These are phyloP conservation scores for Pseudonectria foliicola DNA, from an alignment of 2,329 filamentous ascomycete genomes.

Conservation along the genomic window DNA sequence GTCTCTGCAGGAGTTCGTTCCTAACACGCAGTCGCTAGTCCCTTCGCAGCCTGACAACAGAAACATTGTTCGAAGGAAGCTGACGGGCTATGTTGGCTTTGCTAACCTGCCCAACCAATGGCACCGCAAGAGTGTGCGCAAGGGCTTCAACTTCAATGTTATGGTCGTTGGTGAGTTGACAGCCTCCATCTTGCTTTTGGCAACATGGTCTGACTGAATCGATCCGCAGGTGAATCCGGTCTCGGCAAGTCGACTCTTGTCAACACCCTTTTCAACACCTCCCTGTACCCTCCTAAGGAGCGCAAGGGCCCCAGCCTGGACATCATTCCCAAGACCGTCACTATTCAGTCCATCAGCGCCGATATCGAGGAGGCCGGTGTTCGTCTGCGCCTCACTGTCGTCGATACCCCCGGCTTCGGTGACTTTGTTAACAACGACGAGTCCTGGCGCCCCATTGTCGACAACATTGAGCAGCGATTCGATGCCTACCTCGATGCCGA, in stretches of 20 bases:
- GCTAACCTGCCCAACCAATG: constrained; percentile 99
- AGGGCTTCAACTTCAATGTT: constrained; percentile 99
- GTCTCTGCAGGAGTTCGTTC: constrained; percentile 25
- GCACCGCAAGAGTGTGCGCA: constrained; percentile 99
- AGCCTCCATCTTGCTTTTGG: background rate
- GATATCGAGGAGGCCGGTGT: constrained; percentile 99
- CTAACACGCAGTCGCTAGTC: constrained; percentile 28
- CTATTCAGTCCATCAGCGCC: constrained; percentile 89
- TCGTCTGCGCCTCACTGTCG: constrained; percentile 89
- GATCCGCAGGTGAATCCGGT: constrained; percentile 82
- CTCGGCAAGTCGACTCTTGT: constrained; percentile 98
- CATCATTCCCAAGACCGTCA: constrained; percentile 96
- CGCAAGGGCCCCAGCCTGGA: constrained; percentile 95
- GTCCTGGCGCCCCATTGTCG: constrained; percentile 97
- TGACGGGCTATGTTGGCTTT: constrained; percentile 97
- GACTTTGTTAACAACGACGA: constrained; percentile 99
- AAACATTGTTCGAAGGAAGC: constrained; percentile 96
- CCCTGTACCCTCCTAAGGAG: constrained; percentile 96
- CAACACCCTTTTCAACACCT: constrained; percentile 99
- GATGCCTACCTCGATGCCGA: constrained; percentile 98
- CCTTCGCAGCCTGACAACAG: constrained; percentile 55
- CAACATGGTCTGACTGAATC: background rate
- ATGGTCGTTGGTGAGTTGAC: constrained; percentile 92
- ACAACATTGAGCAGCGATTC: constrained; percentile 99
- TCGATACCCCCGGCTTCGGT: constrained; percentile 95